These are phyloP conservation scores for Trichoderma citrinoviride DNA, from an alignment of 2,329 filamentous ascomycete genomes.

Conservation along the genomic window DNA sequence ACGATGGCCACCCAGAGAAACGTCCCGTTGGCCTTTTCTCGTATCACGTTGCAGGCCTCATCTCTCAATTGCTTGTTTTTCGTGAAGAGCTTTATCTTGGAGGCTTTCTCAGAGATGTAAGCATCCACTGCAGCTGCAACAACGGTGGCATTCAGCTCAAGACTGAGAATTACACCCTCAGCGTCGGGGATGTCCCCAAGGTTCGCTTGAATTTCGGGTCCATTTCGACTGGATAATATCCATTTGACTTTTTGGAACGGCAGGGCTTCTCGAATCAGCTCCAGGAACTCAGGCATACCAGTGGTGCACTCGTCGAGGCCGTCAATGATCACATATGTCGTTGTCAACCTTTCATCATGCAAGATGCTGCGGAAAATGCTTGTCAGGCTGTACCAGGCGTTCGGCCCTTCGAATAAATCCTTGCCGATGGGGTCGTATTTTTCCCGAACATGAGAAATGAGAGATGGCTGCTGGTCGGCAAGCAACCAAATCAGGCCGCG, in stretches of 20 bases:
- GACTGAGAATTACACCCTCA: not conserved
- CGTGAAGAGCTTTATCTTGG: not conserved
- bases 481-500: constrained; percentile 45
- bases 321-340: constrained; percentile 42
- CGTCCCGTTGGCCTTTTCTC: constrained; percentile 37
- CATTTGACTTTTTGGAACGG: not conserved
- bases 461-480: constrained; percentile 32
- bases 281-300: constrained; percentile 37
- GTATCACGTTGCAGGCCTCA: constrained; percentile 23
- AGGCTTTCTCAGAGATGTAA: not conserved
- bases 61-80: constrained; percentile 13
- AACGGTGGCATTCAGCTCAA: not conserved
- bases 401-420: constrained; percentile 39
- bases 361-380: constrained; percentile 43
- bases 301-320: constrained; percentile 43
- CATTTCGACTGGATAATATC: constrained; percentile 15
- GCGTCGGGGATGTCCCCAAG: not conserved
- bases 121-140: not conserved
- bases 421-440: constrained; percentile 36
- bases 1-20: constrained; percentile 29
- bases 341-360: constrained; percentile 32
- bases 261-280: constrained; percentile 36
- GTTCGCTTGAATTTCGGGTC: constrained; percentile 22
- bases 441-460: constrained; percentile 36
- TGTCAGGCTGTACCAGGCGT: constrained; percentile 38